Base-by-base conservation (phyloP, 345 rosid species). In the rapeseed (Brassica napus) region DNA sequence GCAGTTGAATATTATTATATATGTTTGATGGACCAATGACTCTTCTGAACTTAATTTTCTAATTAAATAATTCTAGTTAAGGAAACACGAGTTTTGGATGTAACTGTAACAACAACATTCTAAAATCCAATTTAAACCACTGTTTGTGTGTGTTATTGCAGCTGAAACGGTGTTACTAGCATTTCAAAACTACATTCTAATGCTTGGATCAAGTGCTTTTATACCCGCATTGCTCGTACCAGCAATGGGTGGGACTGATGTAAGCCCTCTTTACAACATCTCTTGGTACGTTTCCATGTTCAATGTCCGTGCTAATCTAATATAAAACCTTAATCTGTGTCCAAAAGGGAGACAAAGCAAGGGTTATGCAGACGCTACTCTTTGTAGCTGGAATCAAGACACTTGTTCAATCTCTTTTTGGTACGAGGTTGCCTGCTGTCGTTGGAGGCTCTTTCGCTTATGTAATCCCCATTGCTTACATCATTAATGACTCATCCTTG, bases 371-470 rank as follows among this genome's bases (percentile, higher is more conserved):
- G 66, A 93, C 98, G 6, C 42, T 96, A 75, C 88, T 96, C 65
- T 96, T 96, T 81, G 91, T 96, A 71, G 89, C 94, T 31, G 98
- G 97, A 32, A 81, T 96, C 47, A 93, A 96, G 59, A 93, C 99
- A 52, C 88, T 96, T 78, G 87, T 96, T 60, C 99, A 96, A 80
- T 83, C 98, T 39, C 85, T 92, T 15, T 86, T 90, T 26, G 99
- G 99, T 78, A 89, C 98, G 9, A 87, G 99, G 86, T 80, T 95
- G 72, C 98, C 98, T 2, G 94, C 97, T 11, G 83, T 95, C 78
- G 89, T 95, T 84, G 94, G 97, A 15, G 97, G 97, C 73, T 95
- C 98, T 24, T 87, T 83, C 81, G 97, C 98, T 34, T 95, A 82
- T 68, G 81, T 86, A 30, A 72, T 90, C 65, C 92, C 97, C 3